These are phyloP conservation scores for Uncinocarpus reesii DNA, from an alignment of 2,329 filamentous ascomycete genomes.

Conservation along the genomic window DNA sequence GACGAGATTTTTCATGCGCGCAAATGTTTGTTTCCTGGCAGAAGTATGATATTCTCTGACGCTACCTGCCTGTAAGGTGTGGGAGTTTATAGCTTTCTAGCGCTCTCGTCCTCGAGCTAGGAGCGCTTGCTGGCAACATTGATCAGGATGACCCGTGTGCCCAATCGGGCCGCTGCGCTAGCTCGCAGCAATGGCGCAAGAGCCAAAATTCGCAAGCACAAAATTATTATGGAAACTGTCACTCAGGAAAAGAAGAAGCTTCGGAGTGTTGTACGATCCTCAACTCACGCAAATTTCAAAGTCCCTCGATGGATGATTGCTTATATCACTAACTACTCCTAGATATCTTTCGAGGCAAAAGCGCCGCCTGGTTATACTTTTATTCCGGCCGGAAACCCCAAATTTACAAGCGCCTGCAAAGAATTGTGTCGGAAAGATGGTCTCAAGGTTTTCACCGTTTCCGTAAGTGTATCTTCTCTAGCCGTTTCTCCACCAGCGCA, in stretches of 20 bases:
- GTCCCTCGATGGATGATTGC: slow-evolving; percentile 2
- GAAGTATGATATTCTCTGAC: neutral
- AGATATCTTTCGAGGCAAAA: slow-evolving; percentile 48
- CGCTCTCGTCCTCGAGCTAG: neutral
- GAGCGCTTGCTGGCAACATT: neutral
- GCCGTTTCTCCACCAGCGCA: neutral
- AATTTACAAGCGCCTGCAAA: slow-evolving; percentile 50
- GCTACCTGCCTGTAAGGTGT: neutral
- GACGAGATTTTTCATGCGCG: neutral
- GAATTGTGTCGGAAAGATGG: slow-evolving; percentile 48
- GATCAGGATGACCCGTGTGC: slow-evolving; percentile 29
- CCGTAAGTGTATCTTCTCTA: slow-evolving; percentile 39
- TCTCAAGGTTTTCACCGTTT: slow-evolving; percentile 48
- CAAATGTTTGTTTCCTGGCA: neutral
- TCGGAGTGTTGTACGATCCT: slow-evolving; percentile 39
- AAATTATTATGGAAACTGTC: slow-evolving; percentile 49
- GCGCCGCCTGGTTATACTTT: slow-evolving; percentile 52
- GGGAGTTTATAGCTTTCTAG: neutral
- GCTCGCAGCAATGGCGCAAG: slow-evolving; percentile 27
- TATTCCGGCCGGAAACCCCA: slow-evolving; percentile 50
- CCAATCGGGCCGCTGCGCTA: slow-evolving; percentile 27
- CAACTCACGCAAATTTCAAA: slow-evolving; percentile 4
- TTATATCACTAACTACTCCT: slow-evolving; percentile 25
- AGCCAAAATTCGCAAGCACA: slow-evolving; percentile 39
- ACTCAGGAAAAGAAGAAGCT: slow-evolving; percentile 53